A percentile compares a stretch with the other conserved stretches of the same genome.
Evolutionary conservation across 2,329 filamentous ascomycete genomes (phyloP).

Genomic region (Paracoccidioides lutzii): DNA sequence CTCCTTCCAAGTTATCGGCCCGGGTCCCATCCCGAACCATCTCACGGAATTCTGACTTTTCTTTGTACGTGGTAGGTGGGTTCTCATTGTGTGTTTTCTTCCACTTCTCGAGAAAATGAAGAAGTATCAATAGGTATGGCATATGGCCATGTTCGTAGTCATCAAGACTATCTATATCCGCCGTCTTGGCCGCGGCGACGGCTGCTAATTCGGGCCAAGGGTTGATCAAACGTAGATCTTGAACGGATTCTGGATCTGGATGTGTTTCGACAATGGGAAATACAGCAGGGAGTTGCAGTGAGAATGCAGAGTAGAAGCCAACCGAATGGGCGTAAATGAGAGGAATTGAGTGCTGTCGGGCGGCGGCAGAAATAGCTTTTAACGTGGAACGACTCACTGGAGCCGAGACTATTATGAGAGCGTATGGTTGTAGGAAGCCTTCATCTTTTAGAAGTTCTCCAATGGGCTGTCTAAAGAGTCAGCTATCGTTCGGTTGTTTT

Average conservation of each 20-base stretch:
- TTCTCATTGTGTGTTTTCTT: slow-evolving; percentile 55
- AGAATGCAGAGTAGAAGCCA: slow-evolving; percentile 85
- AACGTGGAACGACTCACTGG: slow-evolving; percentile 45
- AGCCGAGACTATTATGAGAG: slow-evolving; percentile 48
- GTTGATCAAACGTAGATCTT: slow-evolving; percentile 68
- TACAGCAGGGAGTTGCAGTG: slow-evolving; percentile 59
- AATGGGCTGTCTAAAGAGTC: slow-evolving; percentile 20
- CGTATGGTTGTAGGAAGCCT: slow-evolving; percentile 37
- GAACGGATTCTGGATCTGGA: slow-evolving; percentile 70
- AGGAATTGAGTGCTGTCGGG: slow-evolving; percentile 51
- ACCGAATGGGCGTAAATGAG: slow-evolving; percentile 74
- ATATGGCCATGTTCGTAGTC: slow-evolving; percentile 82
- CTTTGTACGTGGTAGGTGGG: slow-evolving; percentile 61
- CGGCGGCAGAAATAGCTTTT: slow-evolving; percentile 37
- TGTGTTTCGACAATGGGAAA: slow-evolving; percentile 95
- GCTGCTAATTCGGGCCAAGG: slow-evolving; percentile 73
- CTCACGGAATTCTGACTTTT: slow-evolving; percentile 72
- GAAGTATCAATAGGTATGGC: slow-evolving; percentile 69
- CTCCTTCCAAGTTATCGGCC: slow-evolving; percentile 64
- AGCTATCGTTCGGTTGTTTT: neutral
- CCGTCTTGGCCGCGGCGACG: slow-evolving; percentile 56
- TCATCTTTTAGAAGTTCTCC: slow-evolving; percentile 25
- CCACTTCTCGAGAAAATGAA: slow-evolving; percentile 76
- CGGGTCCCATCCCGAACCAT: slow-evolving; percentile 55
- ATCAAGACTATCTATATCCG: slow-evolving; percentile 54